Base-by-base conservation (phyloP, 179 eudicot species). In the Sideroxylon spinosum region DNA sequence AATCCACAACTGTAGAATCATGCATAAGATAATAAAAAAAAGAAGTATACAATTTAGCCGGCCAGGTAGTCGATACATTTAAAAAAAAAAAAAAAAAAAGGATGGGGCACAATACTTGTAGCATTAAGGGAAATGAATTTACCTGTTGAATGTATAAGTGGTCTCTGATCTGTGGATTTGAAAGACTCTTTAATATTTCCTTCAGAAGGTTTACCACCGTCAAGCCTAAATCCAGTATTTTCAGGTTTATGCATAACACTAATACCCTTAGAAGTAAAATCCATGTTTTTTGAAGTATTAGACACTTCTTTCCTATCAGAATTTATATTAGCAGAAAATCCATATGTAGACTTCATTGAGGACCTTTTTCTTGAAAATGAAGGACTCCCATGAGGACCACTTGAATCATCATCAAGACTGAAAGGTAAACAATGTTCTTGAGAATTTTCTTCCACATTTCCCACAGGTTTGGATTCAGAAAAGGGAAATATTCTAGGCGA, bases 341-440 rank as follows among this genome's bases (percentile, higher is more conserved):
- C 92, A 84, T 77, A 75, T 32, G 91, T 84, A 75, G 89, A 82
- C 74, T 79, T 91, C 76, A 84, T 20, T 25, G 90, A 81, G 0
- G 89, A 66, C 86, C 77, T 86, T 78, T 85, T 74, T 65, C 85
- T 75, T 76, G 68, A 67, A 81, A 76, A 85, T 62, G 91, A 87
- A 62, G 92, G 87, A 83, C 86, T 91, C 56, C 89, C 94, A 81
- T 88, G 92, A 75, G 88, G 87, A 63, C 85, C 88, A 79, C 85
- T 89, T 53, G 91, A 86, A 85, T 91, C 97, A 84, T 91, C 97
- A 76, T 93, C 98, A 73, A 93, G 83, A 76, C 86, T 84, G 79
- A 93, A 93, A 23, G 95, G 98, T 68, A 93, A 86, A 82, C 88
- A 81, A 85, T 91, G 91, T 80, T 91, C 92, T 75, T 82, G 90